Percentiles rank a stretch among this genome's conserved stretches.
Conservation (phyloP, 1,139 yeast genomes). For the Suhomyces bolitotheri region DNA sequence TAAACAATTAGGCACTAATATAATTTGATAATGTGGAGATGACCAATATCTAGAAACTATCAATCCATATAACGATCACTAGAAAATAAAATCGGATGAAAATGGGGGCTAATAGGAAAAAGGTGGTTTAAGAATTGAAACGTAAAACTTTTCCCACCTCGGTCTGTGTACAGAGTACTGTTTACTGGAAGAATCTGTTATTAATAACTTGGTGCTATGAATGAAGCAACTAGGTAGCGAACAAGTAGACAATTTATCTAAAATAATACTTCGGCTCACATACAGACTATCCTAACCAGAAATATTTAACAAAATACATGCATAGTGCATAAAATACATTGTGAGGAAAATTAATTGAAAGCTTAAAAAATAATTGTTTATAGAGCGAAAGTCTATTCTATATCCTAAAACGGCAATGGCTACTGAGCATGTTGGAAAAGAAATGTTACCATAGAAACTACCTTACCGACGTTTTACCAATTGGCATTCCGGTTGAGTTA, state of each 20-base stretch:
- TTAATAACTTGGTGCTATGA: conserved; percentile 6
- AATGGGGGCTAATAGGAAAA: no score
- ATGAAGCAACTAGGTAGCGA: conserved; percentile 10
- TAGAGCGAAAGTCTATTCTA: conserved; percentile 7
- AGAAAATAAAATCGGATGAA: no score
- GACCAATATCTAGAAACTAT: no score
- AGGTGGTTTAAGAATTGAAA: no score
- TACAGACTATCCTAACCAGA: conserved; percentile 8
- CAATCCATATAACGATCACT: no score
- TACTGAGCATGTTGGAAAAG: conserved; percentile 8
- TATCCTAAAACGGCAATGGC: conserved; percentile 9
- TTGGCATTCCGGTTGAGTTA: no score
- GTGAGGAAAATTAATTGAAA: conserved; percentile 1
- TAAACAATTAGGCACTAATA: no score
- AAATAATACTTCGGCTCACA: conserved; percentile 12
- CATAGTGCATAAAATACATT: conserved; percentile 5
- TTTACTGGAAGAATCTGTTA: conserved; percentile 16
- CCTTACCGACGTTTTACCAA: no score
- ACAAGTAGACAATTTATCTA: conserved; percentile 12
- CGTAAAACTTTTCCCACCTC: no score
- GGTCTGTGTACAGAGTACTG: no score
- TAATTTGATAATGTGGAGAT: no score
- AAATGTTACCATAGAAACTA: no score
- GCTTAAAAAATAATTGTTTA: conserved; percentile 7
- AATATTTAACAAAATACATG: conserved; percentile 6